Percentiles rank a stretch among this genome's conserved stretches.
phyloP scores from a whole-genome alignment of 202 grass and related monocot species.

The Tripidium arundinaceum region DNA sequence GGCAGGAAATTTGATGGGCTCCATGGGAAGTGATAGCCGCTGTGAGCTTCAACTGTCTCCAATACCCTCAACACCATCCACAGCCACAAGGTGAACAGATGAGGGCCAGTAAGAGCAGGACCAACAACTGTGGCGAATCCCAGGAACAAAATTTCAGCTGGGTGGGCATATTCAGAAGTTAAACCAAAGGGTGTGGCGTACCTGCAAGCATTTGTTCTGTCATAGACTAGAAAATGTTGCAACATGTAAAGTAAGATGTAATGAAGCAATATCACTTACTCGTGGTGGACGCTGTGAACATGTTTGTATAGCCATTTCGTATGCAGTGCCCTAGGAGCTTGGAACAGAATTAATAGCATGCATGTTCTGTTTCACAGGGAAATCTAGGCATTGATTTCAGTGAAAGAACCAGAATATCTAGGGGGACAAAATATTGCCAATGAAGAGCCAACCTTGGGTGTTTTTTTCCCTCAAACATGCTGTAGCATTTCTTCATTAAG shows the following conservation, averaged over 20 bases:
- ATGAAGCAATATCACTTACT: slow-evolving; percentile 46
- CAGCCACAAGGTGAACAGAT: slow-evolving; percentile 74
- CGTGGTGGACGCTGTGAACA: slow-evolving; percentile 80
- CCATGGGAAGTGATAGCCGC: slow-evolving; percentile 90
- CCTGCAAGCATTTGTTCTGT: slow-evolving; percentile 35
- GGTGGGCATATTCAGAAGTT: slow-evolving; percentile 89
- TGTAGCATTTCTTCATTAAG: too few relatives aligned
- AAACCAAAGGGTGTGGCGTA: slow-evolving; percentile 88
- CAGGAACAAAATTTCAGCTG: slow-evolving; percentile 84
- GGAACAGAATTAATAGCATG: background rate
- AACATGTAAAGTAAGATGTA: background rate
- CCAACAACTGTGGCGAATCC: slow-evolving; percentile 74
- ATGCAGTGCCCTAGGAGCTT: slow-evolving; percentile 51
- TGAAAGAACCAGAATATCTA: background rate
- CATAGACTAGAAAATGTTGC: slow-evolving; percentile 12
- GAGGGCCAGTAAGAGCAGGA: slow-evolving; percentile 81
- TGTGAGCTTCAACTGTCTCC: slow-evolving; percentile 90
- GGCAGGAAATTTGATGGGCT: slow-evolving; percentile 92
- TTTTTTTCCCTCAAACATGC: too few relatives aligned
- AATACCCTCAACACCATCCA: slow-evolving; percentile 83
- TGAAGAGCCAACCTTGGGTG: too few relatives aligned
- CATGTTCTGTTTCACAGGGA: background rate
- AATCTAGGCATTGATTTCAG: background rate
- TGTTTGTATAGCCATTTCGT: slow-evolving; percentile 96
- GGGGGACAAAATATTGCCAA: background rate